These are phyloP conservation scores for Leptographium wingfieldii DNA, from an alignment of 2,329 filamentous ascomycete species.

Conservation along the genomic window DNA sequence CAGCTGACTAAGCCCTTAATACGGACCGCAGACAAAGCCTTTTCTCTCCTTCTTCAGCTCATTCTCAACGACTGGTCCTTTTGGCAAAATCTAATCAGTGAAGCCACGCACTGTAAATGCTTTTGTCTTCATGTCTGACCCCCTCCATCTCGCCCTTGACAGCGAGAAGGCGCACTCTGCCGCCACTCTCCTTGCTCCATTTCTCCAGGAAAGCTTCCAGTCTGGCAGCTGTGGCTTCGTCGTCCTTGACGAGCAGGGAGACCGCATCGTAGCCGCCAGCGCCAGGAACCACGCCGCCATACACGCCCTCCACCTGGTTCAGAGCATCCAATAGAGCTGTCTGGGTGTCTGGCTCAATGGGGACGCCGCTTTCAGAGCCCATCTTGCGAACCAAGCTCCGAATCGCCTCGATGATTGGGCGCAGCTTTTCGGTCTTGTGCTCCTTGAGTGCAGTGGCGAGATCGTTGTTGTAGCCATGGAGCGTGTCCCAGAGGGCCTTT, in stretches of 20 bases:
- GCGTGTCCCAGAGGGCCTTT: conserved; percentile 55
- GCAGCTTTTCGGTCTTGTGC: conserved; percentile 29
- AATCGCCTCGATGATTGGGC: conserved; percentile 33
- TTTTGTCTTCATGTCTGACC: conserved; percentile 32
- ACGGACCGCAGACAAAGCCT: too few species aligned
- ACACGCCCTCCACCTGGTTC: conserved; percentile 63
- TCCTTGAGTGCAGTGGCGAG: conserved; percentile 53
- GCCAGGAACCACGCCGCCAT: conserved; percentile 85
- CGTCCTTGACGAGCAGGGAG: conserved; percentile 65
- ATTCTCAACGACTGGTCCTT: not conserved
- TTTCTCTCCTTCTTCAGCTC: not conserved
- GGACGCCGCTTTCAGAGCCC: conserved; percentile 61
- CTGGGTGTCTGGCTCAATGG: conserved; percentile 81
- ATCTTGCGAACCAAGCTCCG: conserved; percentile 61
- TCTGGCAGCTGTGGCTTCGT: conserved; percentile 45
- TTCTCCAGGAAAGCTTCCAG: conserved; percentile 49
- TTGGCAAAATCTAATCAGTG: conserved; percentile 3
- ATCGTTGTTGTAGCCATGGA: conserved; percentile 63
- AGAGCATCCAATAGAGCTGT: conserved; percentile 72
- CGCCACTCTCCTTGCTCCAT: conserved; percentile 50
- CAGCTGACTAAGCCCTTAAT: not conserved
- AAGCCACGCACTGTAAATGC: conserved; percentile 33
- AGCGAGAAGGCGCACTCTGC: conserved; percentile 53
- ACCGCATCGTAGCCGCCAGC: conserved; percentile 91
- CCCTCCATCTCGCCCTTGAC: conserved; percentile 66